phyloP scores from a whole-genome alignment of 1,139 yeast genomes.

The Hyphopichia buzzinii region DNA sequence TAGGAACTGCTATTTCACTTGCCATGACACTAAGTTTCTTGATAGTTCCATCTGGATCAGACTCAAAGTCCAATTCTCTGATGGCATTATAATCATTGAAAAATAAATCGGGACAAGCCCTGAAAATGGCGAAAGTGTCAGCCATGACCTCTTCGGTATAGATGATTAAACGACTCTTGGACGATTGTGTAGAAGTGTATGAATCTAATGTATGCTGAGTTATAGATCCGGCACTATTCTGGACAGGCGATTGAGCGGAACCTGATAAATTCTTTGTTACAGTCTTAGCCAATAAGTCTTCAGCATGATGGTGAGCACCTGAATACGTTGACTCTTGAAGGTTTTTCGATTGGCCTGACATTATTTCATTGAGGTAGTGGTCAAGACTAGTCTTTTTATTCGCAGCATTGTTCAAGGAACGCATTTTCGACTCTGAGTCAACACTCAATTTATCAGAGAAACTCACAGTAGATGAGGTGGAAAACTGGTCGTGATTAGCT shows the following conservation, averaged over 20 bases:
- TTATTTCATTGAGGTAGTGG: slow-evolving; percentile 10
- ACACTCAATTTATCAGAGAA: slow-evolving; percentile 8
- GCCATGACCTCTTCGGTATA: slow-evolving; percentile 35
- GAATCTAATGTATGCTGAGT: slow-evolving; percentile 2
- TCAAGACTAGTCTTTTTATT: slow-evolving; percentile 11
- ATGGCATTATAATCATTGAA: slow-evolving; percentile 29
- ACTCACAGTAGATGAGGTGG: slow-evolving; percentile 9
- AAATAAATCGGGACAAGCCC: slow-evolving; percentile 33
- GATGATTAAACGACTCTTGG: slow-evolving; percentile 9
- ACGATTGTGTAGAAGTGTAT: slow-evolving; percentile 1
- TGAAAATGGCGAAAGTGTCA: slow-evolving; percentile 36
- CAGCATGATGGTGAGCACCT: slow-evolving; percentile 2
- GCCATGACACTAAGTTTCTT: slow-evolving; percentile 20
- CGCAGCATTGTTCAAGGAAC: slow-evolving; percentile 1
- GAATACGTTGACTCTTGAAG: not conserved
- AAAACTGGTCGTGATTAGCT: slow-evolving; percentile 4
- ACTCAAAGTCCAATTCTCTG: slow-evolving; percentile 15
- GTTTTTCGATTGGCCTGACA: not conserved
- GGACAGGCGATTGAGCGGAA: not conserved
- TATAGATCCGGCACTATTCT: not conserved
- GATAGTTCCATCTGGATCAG: slow-evolving; percentile 8
- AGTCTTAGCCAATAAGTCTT: slow-evolving; percentile 4
- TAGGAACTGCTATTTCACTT: slow-evolving; percentile 28
- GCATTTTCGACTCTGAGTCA: slow-evolving; percentile 5
- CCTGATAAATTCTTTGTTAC: slow-evolving; percentile 1